Evolutionary conservation across 176 grass and related monocot genomes (phyloP).

Genomic region (Oryza meridionalis): DNA sequence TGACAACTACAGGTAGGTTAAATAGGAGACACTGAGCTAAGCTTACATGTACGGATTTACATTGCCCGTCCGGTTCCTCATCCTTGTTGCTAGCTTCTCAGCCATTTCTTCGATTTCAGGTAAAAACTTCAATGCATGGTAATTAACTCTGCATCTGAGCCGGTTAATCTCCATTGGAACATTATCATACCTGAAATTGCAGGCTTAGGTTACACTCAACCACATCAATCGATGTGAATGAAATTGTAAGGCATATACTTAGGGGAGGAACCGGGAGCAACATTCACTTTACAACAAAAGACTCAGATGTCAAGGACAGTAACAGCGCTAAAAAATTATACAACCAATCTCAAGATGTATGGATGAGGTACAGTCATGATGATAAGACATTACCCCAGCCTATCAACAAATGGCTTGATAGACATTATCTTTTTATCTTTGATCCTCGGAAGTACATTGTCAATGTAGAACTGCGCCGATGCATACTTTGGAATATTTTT

Average conservation of each 20-base stretch:
- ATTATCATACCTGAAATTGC: slow-evolving; percentile 87
- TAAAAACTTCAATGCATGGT: slow-evolving; percentile 98
- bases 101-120: slow-evolving; percentile 97
- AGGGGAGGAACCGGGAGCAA: neutral
- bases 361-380: slow-evolving; percentile 3
- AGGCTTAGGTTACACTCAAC: slow-evolving; percentile 12
- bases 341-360: slow-evolving; percentile 19
- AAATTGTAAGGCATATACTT: neutral
- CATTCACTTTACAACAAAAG: slow-evolving; percentile 6
- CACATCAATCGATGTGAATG: neutral
- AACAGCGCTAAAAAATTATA: neutral
- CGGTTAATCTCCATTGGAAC: slow-evolving; percentile 97
- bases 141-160: slow-evolving; percentile 96
- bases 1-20: slow-evolving; percentile 5
- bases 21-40: neutral
- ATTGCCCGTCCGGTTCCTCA: slow-evolving; percentile 83
- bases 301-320: slow-evolving; percentile 4
- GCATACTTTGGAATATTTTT: slow-evolving; percentile 99
- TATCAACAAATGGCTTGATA: slow-evolving; percentile 96
- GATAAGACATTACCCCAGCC: slow-evolving; percentile 76
- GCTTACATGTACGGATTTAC: slow-evolving; percentile 90
- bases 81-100: slow-evolving; percentile 85
- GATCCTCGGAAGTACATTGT: slow-evolving; percentile 98
- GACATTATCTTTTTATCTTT: slow-evolving; percentile 99
- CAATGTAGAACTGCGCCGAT: slow-evolving; percentile 93